Evolutionary conservation across 1,139 yeast species (phyloP), one percentile per base, ranked within the genome.

Genomic region (Taiozyma onychis): DNA sequence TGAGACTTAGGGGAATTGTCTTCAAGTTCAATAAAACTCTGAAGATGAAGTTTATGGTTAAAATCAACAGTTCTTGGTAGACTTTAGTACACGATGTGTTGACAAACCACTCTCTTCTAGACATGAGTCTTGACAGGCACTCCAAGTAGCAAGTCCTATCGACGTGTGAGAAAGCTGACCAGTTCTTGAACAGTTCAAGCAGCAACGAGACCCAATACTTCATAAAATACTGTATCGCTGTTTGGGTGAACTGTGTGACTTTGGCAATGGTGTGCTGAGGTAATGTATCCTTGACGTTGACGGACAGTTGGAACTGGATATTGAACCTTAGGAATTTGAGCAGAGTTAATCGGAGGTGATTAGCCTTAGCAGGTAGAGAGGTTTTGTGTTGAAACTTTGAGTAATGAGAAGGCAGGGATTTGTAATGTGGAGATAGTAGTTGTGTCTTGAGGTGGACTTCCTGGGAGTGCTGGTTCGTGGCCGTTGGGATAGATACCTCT

Each of bases 141-240:
- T 88, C 96, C 51, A 85, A 69, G 62, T 83, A 86, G 13, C 89
- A 90, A 46, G 83, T 77, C 51, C 85, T 70, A 65, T 88, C 95
- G 2, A 76, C 64, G 11, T 73, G 70, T 1, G 78, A 66, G 3
- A 78, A 66, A 7, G 70, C 67, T 48, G 68, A 63, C 59, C 44
- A 54, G 30, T 47, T 66, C 34, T 39, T 30, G 28, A 42, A 26
- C 34, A 57, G 44, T 8, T 58, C 59, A 3, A 50, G 48, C 7
- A 57, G 35, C 7, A 56, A 45, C 4, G 48, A 35, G 3, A 51
- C 24, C 60, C 63, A 59, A 53, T 57, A 58, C n/a, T 47, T 54
- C 3, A 46, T 41, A 7, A 55, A 51, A 7, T 54, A 46, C 30
- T 74, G 64, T 9, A 70, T 54, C 5, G 71, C 65, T 2, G 74